phyloP scores from a whole-genome alignment of 2,329 filamentous ascomycete species.

The Immersiporthe knoxdaviesiana region DNA sequence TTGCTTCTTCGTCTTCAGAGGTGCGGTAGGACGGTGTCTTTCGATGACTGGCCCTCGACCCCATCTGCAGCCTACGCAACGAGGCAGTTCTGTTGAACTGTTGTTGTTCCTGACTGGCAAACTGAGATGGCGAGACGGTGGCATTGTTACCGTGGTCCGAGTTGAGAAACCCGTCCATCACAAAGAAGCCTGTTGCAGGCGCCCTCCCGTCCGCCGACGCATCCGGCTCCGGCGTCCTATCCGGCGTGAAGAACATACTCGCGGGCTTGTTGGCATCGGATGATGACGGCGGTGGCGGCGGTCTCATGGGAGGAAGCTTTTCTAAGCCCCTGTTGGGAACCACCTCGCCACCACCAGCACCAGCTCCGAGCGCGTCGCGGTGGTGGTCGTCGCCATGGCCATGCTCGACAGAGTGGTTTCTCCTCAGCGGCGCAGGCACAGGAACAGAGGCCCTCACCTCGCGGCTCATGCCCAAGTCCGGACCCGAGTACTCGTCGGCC shows the following conservation, averaged over 20 bases:
- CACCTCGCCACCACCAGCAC: neutral
- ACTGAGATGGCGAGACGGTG: neutral
- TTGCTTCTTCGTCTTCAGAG: neutral
- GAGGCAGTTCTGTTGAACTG: neutral
- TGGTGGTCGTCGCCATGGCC: neutral
- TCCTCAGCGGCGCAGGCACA: constrained; percentile 7
- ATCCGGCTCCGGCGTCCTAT: constrained; percentile 2
- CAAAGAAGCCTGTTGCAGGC: constrained; percentile 17
- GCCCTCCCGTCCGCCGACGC: neutral
- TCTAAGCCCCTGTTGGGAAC: constrained; percentile 1
- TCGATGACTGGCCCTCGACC: neutral
- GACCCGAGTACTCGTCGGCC: neutral
- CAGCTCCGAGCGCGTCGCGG: neutral
- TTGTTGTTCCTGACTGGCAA: neutral
- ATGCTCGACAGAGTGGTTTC: neutral
- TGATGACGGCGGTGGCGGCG: neutral
- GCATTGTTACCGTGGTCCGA: constrained; percentile 12
- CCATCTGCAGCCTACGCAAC: neutral
- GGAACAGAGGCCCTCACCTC: constrained; percentile 5
- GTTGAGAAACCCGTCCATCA: constrained; percentile 20
- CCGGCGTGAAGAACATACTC: constrained; percentile 13
- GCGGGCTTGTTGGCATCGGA: neutral
- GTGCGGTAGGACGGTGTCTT: neutral
- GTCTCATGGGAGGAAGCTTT: constrained; percentile 1
- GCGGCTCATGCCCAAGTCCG: neutral